A percentile compares a stretch with the other conserved stretches of the same genome.
These are phyloP conservation scores for Edaphochlamys debaryana DNA, from an alignment of 139 green algal species.

Conservation along the genomic window DNA sequence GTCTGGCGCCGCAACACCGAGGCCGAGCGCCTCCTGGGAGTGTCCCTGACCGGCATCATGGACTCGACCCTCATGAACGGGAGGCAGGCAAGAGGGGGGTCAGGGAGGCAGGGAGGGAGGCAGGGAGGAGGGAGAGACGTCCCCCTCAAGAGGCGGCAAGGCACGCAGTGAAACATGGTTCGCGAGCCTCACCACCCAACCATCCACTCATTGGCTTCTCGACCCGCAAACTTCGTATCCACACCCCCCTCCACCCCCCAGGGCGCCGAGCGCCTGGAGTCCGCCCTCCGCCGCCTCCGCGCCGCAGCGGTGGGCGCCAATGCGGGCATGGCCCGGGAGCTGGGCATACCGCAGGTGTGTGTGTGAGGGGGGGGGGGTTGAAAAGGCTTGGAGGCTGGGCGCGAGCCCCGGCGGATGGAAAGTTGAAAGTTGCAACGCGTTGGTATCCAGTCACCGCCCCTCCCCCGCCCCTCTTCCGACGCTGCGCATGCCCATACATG, in stretches of 20 bases:
- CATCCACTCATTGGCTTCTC: not conserved
- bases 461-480: too few relatives aligned
- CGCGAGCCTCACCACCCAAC: too few relatives aligned
- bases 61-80: constrained; percentile 55
- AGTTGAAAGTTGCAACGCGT: too few relatives aligned
- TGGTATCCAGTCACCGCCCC: too few relatives aligned
- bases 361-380: too few relatives aligned
- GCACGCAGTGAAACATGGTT: too few relatives aligned
- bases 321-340: constrained; percentile 19
- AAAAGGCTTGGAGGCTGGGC: too few relatives aligned
- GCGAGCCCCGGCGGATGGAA: too few relatives aligned
- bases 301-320: constrained; percentile 30
- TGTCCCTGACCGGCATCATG: constrained; percentile 64
- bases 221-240: too few relatives aligned
- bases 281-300: constrained; percentile 28
- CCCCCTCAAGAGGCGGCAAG: too few relatives aligned
- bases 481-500: too few relatives aligned
- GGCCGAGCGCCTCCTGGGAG: constrained; percentile 60
- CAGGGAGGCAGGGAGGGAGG: not conserved
- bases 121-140: not conserved
- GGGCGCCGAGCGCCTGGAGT: constrained; percentile 22
- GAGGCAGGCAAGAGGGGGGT: not conserved
- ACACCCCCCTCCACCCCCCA: not conserved
- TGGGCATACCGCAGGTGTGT: constrained; percentile 56
- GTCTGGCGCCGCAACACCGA: constrained; percentile 57